Conservation (phyloP, 192 early-diverging fungal genomes). For the Podila epigama region DNA sequence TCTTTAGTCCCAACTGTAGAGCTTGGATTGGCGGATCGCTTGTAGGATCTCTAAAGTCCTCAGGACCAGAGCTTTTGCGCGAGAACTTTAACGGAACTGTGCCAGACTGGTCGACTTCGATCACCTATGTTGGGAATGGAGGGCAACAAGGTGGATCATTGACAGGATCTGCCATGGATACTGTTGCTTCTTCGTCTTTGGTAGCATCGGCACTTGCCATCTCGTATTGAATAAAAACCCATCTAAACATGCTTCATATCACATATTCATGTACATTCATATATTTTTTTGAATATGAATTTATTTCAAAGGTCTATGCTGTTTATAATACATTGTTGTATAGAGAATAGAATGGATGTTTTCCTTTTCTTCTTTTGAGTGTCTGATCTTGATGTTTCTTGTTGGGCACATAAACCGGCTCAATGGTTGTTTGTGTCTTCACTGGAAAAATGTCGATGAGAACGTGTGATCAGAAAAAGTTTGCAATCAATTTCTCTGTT, state of each 20-base stretch:
- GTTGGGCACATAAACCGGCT: not conserved
- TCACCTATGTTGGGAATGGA: not conserved
- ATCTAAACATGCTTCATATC: not conserved
- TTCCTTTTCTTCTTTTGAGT: too few species aligned
- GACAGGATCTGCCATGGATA: not conserved
- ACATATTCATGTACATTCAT: not conserved
- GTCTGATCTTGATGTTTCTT: too few species aligned
- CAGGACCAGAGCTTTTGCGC: constrained; percentile 67
- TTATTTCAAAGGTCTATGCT: too few species aligned
- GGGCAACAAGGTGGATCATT: not conserved
- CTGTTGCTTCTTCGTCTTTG: not conserved
- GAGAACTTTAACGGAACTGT: constrained; percentile 72
- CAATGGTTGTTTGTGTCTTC: not conserved
- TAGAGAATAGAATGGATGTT: too few species aligned
- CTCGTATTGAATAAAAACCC: constrained; percentile 7
- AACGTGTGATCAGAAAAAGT: not conserved
- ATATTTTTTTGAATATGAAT: too few species aligned
- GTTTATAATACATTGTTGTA: too few species aligned
- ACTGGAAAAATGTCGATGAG: too few species aligned
- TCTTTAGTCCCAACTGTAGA: constrained; percentile 74
- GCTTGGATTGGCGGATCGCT: constrained; percentile 87
- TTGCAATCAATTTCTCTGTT: not conserved
- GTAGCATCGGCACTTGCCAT: constrained; percentile 31
- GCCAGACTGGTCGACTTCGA: constrained; percentile 68
- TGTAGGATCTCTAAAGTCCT: constrained; percentile 76